These are phyloP conservation scores for Coniosporium apollinis DNA, from an alignment of 495 filamentous ascomycete genomes.

Conservation along the genomic window DNA sequence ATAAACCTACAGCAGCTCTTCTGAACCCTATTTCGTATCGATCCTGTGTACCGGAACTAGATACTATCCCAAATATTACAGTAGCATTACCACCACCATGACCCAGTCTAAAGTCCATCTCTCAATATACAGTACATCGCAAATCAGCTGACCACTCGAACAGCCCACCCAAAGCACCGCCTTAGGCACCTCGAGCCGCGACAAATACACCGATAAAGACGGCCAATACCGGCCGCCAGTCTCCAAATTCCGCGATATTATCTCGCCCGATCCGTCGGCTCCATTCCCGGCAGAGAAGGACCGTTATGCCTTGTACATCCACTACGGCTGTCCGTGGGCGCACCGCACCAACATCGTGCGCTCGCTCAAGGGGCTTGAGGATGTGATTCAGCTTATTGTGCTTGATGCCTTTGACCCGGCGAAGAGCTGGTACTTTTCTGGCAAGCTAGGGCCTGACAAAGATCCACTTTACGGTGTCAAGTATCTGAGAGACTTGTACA, in stretches of 20 bases:
- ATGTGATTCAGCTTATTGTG: constrained; percentile 49
- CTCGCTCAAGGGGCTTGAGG: constrained; percentile 60
- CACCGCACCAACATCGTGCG: constrained; percentile 60
- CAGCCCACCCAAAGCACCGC: too few species aligned
- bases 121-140: too few species aligned
- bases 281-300: constrained; percentile 54
- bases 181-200: too few species aligned
- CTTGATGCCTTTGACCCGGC: constrained; percentile 43
- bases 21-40: too few species aligned
- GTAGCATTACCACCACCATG: too few species aligned
- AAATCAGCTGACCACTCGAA: too few species aligned
- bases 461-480: constrained; percentile 30
- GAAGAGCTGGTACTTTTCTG: constrained; percentile 65
- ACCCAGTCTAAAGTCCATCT: too few species aligned
- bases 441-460: constrained; percentile 12
- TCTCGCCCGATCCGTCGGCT: constrained; percentile 10
- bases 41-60: too few species aligned
- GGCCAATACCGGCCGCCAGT: constrained; percentile 5
- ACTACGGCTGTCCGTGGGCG: constrained; percentile 68
- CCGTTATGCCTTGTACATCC: constrained; percentile 68
- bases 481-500: constrained; percentile 44
- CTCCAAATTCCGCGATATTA: constrained; percentile 17
- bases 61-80: too few species aligned
- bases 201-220: background rate
- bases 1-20: too few species aligned